A percentile compares a stretch with the other conserved stretches of the same genome.
Conservation (phyloP, 2,329 filamentous ascomycete genomes). For the Scytalidium sp. region DNA sequence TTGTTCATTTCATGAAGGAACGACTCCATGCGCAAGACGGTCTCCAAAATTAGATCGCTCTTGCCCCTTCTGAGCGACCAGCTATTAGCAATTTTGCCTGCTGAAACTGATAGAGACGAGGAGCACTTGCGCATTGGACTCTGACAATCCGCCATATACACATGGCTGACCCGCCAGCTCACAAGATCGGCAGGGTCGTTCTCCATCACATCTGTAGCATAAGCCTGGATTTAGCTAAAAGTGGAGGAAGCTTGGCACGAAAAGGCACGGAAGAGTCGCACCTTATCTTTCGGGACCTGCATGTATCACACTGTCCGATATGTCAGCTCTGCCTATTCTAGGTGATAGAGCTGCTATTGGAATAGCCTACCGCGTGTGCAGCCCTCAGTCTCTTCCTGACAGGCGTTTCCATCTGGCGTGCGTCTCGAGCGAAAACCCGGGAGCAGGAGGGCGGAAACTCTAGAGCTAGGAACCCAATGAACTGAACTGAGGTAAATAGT, state of each 20-base stretch:
- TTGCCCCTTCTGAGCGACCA: constrained; percentile 38
- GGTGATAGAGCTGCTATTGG: constrained; percentile 1
- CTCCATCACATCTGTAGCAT: constrained; percentile 42
- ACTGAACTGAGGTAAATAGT: no score
- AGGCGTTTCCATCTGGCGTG: background rate
- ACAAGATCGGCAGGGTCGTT: constrained; percentile 36
- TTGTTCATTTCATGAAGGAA: constrained; percentile 42
- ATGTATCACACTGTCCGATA: constrained; percentile 41
- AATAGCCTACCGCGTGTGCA: constrained; percentile 22
- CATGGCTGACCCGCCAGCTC: constrained; percentile 22
- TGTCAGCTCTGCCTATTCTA: constrained; percentile 7
- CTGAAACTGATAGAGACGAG: background rate
- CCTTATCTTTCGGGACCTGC: constrained; percentile 46
- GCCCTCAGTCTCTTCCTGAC: constrained; percentile 16
- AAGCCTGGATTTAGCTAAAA: background rate
- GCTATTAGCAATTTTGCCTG: background rate
- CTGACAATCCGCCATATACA: constrained; percentile 21
- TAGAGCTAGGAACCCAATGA: no score
- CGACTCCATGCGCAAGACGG: constrained; percentile 45
- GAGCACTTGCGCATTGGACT: constrained; percentile 24
- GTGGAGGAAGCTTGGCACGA: constrained; percentile 3
- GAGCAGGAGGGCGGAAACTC: no score
- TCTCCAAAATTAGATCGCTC: constrained; percentile 49
- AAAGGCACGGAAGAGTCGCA: constrained; percentile 19
- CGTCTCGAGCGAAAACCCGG: no score